phyloP scores from a whole-genome alignment of 169 alveolate species.

The Eimeria acervulina region DNA sequence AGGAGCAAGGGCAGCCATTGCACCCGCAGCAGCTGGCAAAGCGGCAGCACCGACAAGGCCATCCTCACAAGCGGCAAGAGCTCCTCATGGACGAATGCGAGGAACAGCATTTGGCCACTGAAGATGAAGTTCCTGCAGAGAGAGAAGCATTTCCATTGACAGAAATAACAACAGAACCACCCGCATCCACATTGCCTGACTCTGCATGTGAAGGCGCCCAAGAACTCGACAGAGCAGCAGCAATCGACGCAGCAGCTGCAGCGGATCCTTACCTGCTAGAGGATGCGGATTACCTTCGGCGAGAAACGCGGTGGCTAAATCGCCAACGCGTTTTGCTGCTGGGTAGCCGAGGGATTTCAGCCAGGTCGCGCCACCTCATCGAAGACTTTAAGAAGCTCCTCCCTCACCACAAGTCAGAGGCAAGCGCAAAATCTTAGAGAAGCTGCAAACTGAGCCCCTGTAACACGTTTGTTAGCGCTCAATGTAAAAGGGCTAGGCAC shows the following conservation, averaged over 20 bases:
- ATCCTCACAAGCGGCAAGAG: not conserved
- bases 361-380: conserved; percentile 95
- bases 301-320: conserved; percentile 95
- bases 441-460: conserved; percentile 86
- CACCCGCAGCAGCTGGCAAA: not conserved
- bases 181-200: not conserved
- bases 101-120: not conserved
- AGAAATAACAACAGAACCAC: not conserved
- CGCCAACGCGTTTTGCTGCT: conserved; percentile 97
- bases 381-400: conserved; percentile 96
- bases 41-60: not conserved
- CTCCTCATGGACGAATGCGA: not conserved
- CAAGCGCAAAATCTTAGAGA: conserved; percentile 34
- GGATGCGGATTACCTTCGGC: conserved; percentile 92
- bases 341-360: conserved; percentile 97
- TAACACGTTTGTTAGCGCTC: not conserved
- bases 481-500: not conserved
- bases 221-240: conserved; percentile 8
- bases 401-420: conserved; percentile 99
- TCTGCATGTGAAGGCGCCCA: not conserved
- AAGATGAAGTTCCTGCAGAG: not conserved
- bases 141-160: not conserved
- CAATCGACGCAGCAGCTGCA: conserved; percentile 77
- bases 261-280: conserved; percentile 92
- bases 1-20: not conserved